Percentiles rank a stretch among this genome's conserved stretches.
These are phyloP conservation scores for Volvariella volvacea DNA, from an alignment of 1,284 basidiomycete species.

Conservation along the genomic window DNA sequence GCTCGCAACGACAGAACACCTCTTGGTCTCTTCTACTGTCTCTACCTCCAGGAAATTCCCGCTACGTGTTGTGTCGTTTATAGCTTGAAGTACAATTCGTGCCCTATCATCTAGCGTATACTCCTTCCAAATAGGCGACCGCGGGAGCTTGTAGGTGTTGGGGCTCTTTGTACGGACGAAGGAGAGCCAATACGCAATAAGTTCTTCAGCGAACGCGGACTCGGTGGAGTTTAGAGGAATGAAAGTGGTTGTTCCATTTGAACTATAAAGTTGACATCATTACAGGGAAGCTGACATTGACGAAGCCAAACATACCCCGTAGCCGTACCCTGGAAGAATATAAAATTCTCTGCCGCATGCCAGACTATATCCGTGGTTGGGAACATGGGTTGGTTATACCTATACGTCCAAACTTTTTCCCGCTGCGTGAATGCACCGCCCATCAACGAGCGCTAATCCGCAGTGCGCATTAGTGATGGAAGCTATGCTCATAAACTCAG, in stretches of 20 bases:
- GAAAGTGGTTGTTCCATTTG: conserved; percentile 34
- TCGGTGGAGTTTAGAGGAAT: conserved; percentile 26
- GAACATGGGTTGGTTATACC: conserved; percentile 51
- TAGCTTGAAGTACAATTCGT: conserved; percentile 35
- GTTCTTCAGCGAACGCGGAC: conserved; percentile 35
- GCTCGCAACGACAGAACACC: conserved; percentile 22
- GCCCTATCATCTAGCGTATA: conserved; percentile 16
- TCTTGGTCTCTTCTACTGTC: conserved; percentile 19
- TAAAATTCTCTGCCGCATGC: conserved; percentile 57
- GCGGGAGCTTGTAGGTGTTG: conserved; percentile 34
- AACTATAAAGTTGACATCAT: conserved; percentile 17
- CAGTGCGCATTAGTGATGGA: too few relatives aligned
- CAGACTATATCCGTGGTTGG: conserved; percentile 32
- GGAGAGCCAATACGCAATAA: conserved; percentile 46
- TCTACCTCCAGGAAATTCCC: conserved; percentile 33
- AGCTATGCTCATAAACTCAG: background rate
- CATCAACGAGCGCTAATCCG: conserved; percentile 42
- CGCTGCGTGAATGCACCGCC: conserved; percentile 30
- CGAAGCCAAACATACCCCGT: conserved; percentile 36
- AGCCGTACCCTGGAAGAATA: conserved; percentile 54
- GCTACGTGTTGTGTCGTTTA: conserved; percentile 21
- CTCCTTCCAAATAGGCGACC: conserved; percentile 31
- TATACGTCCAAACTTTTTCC: conserved; percentile 40
- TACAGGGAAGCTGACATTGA: background rate
- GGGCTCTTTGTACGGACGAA: conserved; percentile 41